Percentiles rank a stretch among this genome's conserved stretches.
Evolutionary conservation across 805 yeast genomes (phyloP).

Genomic region (Zygoascus biomembranicola): DNA sequence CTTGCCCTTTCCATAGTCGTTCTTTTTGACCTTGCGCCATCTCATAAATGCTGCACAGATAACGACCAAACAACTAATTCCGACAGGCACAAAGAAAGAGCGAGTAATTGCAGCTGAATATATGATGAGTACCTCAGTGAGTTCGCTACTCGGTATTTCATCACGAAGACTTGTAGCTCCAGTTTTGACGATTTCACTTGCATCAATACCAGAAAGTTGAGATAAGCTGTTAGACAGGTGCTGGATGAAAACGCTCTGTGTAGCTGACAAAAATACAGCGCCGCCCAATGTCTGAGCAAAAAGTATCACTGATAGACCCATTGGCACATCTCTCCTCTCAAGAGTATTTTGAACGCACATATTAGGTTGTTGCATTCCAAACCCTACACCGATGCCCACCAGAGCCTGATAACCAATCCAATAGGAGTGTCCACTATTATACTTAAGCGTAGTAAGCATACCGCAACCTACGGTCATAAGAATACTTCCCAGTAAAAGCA

Average conservation of each 20-base stretch:
- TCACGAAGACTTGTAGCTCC: not conserved
- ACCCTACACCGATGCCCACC: constrained; percentile 40
- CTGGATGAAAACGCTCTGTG: not conserved
- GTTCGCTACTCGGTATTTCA: not conserved
- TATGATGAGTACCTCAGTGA: not conserved
- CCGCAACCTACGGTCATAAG: constrained; percentile 37
- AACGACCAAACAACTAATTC: not conserved
- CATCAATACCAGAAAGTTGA: not conserved
- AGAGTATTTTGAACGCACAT: not conserved
- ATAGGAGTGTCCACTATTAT: constrained; percentile 28
- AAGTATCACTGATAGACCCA: not conserved
- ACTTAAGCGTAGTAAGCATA: constrained; percentile 31
- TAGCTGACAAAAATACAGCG: not conserved
- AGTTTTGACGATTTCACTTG: not conserved
- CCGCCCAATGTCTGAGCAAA: not conserved
- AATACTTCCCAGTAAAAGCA: not conserved
- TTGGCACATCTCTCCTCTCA: not conserved
- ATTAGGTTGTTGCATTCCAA: not conserved
- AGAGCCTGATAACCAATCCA: constrained; percentile 40
- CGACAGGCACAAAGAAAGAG: not conserved
- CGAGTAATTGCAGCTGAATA: not conserved
- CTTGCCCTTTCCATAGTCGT: not conserved
- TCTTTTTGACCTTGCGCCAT: not conserved
- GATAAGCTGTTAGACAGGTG: not conserved
- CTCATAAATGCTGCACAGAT: not conserved